These are phyloP conservation scores for Eleusine indica DNA, from an alignment of 176 grass and related monocot genomes.

Conservation along the genomic window DNA sequence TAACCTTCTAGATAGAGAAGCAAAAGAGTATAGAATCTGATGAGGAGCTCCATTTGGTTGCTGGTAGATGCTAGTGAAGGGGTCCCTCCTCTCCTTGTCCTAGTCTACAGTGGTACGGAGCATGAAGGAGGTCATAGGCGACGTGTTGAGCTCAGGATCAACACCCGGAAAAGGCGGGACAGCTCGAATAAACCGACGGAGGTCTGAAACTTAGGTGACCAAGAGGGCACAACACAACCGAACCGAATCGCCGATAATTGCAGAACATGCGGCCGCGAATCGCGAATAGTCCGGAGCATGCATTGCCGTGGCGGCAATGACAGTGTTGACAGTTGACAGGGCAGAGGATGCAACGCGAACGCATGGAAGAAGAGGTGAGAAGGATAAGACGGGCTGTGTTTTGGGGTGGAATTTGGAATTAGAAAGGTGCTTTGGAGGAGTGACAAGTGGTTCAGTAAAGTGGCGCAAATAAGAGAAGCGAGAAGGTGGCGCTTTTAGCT, in stretches of 20 bases:
- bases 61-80: conserved; percentile 6
- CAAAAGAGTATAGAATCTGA: conserved; percentile 1
- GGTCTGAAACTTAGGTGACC: conserved; percentile 19
- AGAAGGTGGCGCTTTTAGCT: conserved; percentile 3
- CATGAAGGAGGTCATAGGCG: neutral
- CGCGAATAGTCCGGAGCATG: conserved; percentile 1
- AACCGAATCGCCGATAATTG: conserved; percentile 12
- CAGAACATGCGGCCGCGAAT: conserved; percentile 22
- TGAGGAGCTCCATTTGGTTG: neutral
- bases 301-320: conserved; percentile 38
- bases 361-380: neutral
- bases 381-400: conserved; percentile 2
- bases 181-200: conserved; percentile 13
- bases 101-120: neutral
- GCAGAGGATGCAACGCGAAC: neutral
- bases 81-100: neutral
- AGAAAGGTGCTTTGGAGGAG: conserved; percentile 40
- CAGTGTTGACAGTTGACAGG: conserved; percentile 3
- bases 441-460: conserved; percentile 40
- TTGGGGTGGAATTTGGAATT: conserved; percentile 10
- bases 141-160: conserved; percentile 37
- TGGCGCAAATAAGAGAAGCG: conserved; percentile 8
- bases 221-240: neutral
- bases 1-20: conserved; percentile 30
- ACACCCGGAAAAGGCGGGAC: conserved; percentile 27